Evolutionary conservation across 805 yeast species (phyloP).

Genomic region (Ogataea polymorpha): DNA sequence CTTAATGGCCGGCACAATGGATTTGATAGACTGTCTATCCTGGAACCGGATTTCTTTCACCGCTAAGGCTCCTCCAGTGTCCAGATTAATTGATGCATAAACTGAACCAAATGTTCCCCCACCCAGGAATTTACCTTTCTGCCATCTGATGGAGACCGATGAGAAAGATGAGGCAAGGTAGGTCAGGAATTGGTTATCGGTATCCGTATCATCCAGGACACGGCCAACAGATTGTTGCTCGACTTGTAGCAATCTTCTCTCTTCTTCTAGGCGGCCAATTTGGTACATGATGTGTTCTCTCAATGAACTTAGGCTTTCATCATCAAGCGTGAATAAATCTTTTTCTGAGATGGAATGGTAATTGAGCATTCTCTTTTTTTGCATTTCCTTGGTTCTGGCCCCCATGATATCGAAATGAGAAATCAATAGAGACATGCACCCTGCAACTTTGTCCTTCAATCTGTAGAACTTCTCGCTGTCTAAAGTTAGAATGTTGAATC

Average conservation of each 20-base stretch:
- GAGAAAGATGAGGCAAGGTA: constrained; percentile 86
- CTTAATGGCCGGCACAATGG: constrained; percentile 81
- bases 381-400: constrained; percentile 79
- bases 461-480: constrained; percentile 71
- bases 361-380: constrained; percentile 51
- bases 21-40: constrained; percentile 79
- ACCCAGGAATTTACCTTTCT: constrained; percentile 89
- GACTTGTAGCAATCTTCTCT: constrained; percentile 40
- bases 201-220: constrained; percentile 82
- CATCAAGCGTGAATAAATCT: constrained; percentile 53
- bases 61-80: constrained; percentile 94
- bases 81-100: constrained; percentile 86
- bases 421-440: constrained; percentile 88
- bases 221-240: constrained; percentile 68
- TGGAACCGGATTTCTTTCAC: constrained; percentile 93
- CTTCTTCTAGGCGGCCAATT: constrained; percentile 59
- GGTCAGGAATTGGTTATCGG: constrained; percentile 82
- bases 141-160: constrained; percentile 93
- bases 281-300: constrained; percentile 67
- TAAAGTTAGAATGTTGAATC: constrained; percentile 80
- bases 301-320: constrained; percentile 51
- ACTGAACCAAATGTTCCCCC: constrained; percentile 96
- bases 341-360: constrained; percentile 48
- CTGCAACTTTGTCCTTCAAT: constrained; percentile 80
- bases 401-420: constrained; percentile 99